Conservation (phyloP, 805 yeast species). For the Tetrapisispora namnaoensis region DNA sequence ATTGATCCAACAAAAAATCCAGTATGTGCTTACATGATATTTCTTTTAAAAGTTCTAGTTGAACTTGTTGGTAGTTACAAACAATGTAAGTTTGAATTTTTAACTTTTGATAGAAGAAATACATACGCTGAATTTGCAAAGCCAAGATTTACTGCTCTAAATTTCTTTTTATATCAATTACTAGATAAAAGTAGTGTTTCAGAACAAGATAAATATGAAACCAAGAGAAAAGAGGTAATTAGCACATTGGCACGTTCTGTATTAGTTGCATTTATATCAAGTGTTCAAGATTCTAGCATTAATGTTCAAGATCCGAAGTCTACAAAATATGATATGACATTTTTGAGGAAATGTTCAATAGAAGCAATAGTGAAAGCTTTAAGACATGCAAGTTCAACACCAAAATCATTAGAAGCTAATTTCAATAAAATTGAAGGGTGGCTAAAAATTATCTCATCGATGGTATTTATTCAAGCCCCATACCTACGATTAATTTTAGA, state of each 20-base stretch:
- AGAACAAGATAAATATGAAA: slow-evolving; percentile 29
- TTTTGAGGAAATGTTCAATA: slow-evolving; percentile 62
- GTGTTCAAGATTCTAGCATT: slow-evolving; percentile 39
- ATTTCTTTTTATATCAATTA: slow-evolving; percentile 67
- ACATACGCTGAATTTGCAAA: slow-evolving; percentile 35
- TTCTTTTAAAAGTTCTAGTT: slow-evolving; percentile 53
- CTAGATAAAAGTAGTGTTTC: slow-evolving; percentile 42
- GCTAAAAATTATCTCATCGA: slow-evolving; percentile 23
- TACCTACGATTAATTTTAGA: slow-evolving; percentile 36
- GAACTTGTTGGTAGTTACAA: slow-evolving; percentile 74
- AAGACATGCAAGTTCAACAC: slow-evolving; percentile 36
- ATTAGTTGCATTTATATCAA: slow-evolving; percentile 53
- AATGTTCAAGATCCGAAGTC: slow-evolving; percentile 36
- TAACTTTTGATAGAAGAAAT: slow-evolving; percentile 61
- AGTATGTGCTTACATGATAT: slow-evolving; percentile 56
- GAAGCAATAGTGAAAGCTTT: slow-evolving; percentile 58
- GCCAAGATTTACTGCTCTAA: slow-evolving; percentile 70
- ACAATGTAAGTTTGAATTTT: slow-evolving; percentile 70
- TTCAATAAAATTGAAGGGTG: slow-evolving; percentile 24
- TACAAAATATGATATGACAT: slow-evolving; percentile 60
- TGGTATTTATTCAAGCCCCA: slow-evolving; percentile 25
- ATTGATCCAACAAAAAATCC: slow-evolving; percentile 39
- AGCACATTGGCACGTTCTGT: slow-evolving; percentile 54
- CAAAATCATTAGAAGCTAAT: slow-evolving; percentile 19
- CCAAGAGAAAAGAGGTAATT: slow-evolving; percentile 44